Evolutionary conservation across 495 filamentous ascomycete genomes (phyloP).

Genomic region (Glutinoglossum americanum): DNA sequence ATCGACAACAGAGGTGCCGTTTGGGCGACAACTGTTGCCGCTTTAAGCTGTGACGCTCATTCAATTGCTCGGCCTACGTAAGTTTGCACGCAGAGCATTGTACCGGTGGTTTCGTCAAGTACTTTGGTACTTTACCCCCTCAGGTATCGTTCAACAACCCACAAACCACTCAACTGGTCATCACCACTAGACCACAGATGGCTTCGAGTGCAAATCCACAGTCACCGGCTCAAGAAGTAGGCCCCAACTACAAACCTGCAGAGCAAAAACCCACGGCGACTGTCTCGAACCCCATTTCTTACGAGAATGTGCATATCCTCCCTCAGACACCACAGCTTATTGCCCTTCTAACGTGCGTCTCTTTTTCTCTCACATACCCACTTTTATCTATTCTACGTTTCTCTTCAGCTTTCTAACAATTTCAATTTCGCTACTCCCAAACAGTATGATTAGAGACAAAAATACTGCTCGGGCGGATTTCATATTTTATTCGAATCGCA

Average conservation of each 20-base stretch:
- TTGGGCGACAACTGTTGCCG: neutral
- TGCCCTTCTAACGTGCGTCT: constrained; percentile 78
- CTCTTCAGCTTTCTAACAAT: neutral
- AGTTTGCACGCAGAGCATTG: no score
- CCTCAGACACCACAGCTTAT: constrained; percentile 93
- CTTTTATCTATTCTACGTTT: neutral
- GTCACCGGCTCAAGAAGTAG: constrained; percentile 50
- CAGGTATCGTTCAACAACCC: no score
- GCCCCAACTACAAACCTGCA: constrained; percentile 55
- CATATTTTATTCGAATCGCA: constrained; percentile 97
- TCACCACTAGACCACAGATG: neutral
- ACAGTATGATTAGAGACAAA: constrained; percentile 83
- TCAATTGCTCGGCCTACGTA: no score
- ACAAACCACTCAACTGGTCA: no score
- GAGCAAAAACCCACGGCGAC: constrained; percentile 73
- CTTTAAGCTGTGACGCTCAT: no score
- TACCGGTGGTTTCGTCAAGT: no score
- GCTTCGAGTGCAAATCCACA: constrained; percentile 4
- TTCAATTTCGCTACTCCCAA: neutral
- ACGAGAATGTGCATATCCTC: constrained; percentile 74
- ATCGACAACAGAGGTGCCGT: neutral
- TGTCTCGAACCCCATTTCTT: constrained; percentile 61
- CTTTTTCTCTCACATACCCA: neutral
- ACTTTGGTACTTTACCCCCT: no score
- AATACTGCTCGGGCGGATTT: constrained; percentile 81